Evolutionary conservation across 2,329 filamentous ascomycete species (phyloP), one percentile per base, ranked within the genome.

Genomic region (Aspergillus hiratsukae): DNA sequence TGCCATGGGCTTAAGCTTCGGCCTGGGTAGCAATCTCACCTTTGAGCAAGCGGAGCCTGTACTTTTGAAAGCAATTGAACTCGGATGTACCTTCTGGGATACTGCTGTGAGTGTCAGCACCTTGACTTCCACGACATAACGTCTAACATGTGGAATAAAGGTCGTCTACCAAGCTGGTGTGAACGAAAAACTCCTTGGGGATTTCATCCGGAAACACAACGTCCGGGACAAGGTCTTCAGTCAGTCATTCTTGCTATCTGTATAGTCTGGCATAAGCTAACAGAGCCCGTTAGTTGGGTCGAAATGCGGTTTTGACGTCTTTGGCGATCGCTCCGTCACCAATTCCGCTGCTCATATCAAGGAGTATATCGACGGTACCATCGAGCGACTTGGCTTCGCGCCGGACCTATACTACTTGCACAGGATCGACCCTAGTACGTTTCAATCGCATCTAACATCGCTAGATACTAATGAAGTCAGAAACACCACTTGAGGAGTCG

Each of bases 181-280:
- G 11, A 81, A 81, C 50, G 79, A 81, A 54, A 80, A 78, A 64
- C 71, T 81, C 0, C 65, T 81, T 0, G 79, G 78, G 3, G 77
- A 80, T 31, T 81, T 81, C 57, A 80, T 81, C 58, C 64, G 74
- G 25, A 81, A 80, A 61, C 78, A 81, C 64, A 78, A 80, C 50
- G 69, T 78, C 9, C 76, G 79, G 1, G 78, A 80, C 54, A 80
- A 80, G 59, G 41, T 81, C n/a, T 80, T 81, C 58, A 64, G 77
- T 78, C 57, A 52, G 75, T 67, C 4, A 21, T 9, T 35, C 31
- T 3, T 35, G 25, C 2, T 10, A 9, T 21, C 40, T 21, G 8
- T 19, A 3, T 5, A 21, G 1, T 43, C 19, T 19, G 10, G 7
- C 40, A 9, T 52, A 4, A 31, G 45, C 19, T 14, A 25, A 21